phyloP scores from a whole-genome alignment of 1,139 yeast species.

The Saccharomyces hybrid region DNA sequence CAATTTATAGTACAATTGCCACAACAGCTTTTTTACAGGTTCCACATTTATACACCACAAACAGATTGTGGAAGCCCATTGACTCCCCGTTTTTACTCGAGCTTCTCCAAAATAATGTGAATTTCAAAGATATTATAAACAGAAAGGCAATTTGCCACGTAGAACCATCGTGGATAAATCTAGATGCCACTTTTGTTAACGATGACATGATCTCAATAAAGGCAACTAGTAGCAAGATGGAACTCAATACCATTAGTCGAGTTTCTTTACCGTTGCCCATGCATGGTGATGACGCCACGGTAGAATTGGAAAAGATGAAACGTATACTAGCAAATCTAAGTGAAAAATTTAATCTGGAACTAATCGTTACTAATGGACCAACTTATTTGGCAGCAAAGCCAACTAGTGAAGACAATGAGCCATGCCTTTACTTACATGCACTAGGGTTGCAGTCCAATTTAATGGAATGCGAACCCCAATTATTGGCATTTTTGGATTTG shows the following conservation, averaged over 20 bases:
- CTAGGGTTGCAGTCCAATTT: neutral
- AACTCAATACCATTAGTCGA: neutral
- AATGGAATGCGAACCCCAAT: neutral
- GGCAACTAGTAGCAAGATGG: neutral
- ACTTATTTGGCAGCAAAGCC: neutral
- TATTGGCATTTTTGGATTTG: neutral
- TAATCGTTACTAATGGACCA: neutral
- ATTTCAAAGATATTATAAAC: neutral
- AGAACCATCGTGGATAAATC: neutral
- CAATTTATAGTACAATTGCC: neutral
- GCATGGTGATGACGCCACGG: neutral
- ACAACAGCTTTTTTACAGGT: neutral
- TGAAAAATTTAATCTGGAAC: neutral
- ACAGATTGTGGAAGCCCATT: neutral
- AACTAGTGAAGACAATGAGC: neutral
- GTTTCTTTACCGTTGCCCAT: neutral
- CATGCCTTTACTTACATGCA: neutral
- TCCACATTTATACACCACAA: neutral
- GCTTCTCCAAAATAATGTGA: neutral
- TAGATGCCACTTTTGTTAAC: neutral
- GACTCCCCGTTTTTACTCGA: neutral
- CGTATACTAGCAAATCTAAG: neutral
- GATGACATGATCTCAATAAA: neutral
- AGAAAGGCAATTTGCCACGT: neutral
- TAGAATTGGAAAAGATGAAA: neutral